These are phyloP conservation scores for Austroboletus rostrupii DNA, from an alignment of 1,284 basidiomycete genomes.

Conservation along the genomic window DNA sequence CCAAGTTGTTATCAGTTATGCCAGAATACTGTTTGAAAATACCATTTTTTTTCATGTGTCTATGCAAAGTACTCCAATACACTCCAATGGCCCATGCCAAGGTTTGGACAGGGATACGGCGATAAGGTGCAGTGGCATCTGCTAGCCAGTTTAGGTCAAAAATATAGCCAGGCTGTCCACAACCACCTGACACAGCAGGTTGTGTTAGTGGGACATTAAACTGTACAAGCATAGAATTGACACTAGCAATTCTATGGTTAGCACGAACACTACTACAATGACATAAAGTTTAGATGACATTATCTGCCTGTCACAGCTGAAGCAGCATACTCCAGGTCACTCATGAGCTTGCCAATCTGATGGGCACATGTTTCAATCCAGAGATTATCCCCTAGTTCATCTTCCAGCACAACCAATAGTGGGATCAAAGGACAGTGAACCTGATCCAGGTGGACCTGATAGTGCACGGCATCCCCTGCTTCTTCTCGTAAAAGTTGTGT, in stretches of 20 bases:
- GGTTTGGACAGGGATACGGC: neutral
- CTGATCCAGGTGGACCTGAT: neutral
- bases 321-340: neutral
- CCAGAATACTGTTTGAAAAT: neutral
- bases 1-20: neutral
- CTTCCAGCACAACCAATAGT: neutral
- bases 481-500: neutral
- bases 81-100: neutral
- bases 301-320: neutral
- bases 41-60: neutral
- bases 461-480: neutral
- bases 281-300: too few species aligned
- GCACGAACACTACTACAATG: too few species aligned
- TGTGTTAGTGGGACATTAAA: too few species aligned
- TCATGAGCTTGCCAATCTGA: neutral
- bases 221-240: too few species aligned
- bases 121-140: neutral
- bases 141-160: neutral
- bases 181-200: too few species aligned
- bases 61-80: neutral
- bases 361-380: neutral
- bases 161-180: neutral
- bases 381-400: neutral
- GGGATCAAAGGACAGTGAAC: neutral
- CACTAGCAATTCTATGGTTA: too few species aligned